Conservation (phyloP, 164 flowering plant genomes). For the Stephania cephalantha region DNA sequence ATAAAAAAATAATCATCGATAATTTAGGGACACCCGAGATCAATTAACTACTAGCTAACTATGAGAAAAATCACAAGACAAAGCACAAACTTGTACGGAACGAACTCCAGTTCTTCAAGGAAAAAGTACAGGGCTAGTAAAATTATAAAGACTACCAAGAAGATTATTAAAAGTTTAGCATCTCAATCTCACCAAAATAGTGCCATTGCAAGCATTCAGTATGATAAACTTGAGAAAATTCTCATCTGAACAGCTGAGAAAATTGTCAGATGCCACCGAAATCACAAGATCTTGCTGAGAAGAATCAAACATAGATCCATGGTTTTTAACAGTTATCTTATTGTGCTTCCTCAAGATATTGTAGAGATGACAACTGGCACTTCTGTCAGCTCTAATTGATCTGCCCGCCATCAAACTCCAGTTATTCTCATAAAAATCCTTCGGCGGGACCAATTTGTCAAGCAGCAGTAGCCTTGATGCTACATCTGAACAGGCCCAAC, state of each 20-base stretch:
- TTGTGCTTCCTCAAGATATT: conserved; percentile 49
- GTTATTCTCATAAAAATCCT: conserved; percentile 18
- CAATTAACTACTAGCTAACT: too few relatives aligned
- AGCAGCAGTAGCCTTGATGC: conserved; percentile 56
- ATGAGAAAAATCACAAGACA: neutral
- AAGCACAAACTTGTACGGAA: neutral
- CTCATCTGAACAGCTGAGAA: conserved; percentile 42
- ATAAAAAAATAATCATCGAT: neutral
- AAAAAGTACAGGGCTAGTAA: neutral
- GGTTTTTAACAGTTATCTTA: conserved; percentile 44
- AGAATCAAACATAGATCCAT: conserved; percentile 45
- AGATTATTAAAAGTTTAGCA: neutral
- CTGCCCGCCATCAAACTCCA: conserved; percentile 17
- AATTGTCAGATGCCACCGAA: conserved; percentile 34
- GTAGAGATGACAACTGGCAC: conserved; percentile 24
- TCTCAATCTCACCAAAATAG: conserved; percentile 43
- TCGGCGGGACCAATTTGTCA: conserved; percentile 25
- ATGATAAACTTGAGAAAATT: conserved; percentile 42
- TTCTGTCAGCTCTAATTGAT: conserved; percentile 10
- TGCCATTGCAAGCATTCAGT: conserved; percentile 43
- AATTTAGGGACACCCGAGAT: neutral
- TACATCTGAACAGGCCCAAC: conserved; percentile 71
- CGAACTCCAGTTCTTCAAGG: neutral
- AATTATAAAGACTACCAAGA: conserved; percentile 5
- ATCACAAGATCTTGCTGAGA: conserved; percentile 38